Evolutionary conservation across 2,329 filamentous ascomycete genomes (phyloP), one percentile per base, ranked within the genome.

Genomic region (Penicillium sp.): DNA sequence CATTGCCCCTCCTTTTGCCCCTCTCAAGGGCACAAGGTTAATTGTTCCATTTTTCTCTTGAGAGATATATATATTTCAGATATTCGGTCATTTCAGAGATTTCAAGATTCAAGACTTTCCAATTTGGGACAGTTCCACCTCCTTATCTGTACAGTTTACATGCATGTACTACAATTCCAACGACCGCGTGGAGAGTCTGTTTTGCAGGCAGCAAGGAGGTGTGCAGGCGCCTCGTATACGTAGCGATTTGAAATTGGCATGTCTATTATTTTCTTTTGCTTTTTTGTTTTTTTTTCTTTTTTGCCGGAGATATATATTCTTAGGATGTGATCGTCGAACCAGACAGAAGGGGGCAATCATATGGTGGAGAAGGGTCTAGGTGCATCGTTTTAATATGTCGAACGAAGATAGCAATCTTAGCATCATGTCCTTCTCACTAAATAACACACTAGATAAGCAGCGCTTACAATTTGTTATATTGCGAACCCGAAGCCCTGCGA

Each of bases 171-270:
- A 50, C 21, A 23, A 37, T 25, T 41, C 29, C 4, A 37, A 49
- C 51, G 27, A 38, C 37, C 56, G 56, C 51, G 56, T 58, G 56
- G 56, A 33, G 19, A 58, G 41, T 55, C 56, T 55, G 56, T 58
- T 58, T 55, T 47, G 56, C 51, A 55, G 37, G 6, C 17, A 45
- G 56, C 19, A 58, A 58, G 56, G 56, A 57, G 55, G 55, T 48
- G 6, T 29, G 35, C 17, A 33, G 19, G n/a, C 12, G 27, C n/a
- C 3, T 49, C 50, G 42, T 57, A 53, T n/a, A 41, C 31, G 17
- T 47, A 27, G 12, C 9, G 25, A 19, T 37, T 21, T 25, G 27
- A 45, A 35, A 43, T 19, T 6, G 31, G 40, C 17, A 38, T 3
- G 2, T 50, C 23, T 19, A 19, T n/a, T n/a, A 25, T 10, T 41